These are phyloP conservation scores for Candida yuanshanica DNA, from an alignment of 805 yeast genomes.

Conservation along the genomic window DNA sequence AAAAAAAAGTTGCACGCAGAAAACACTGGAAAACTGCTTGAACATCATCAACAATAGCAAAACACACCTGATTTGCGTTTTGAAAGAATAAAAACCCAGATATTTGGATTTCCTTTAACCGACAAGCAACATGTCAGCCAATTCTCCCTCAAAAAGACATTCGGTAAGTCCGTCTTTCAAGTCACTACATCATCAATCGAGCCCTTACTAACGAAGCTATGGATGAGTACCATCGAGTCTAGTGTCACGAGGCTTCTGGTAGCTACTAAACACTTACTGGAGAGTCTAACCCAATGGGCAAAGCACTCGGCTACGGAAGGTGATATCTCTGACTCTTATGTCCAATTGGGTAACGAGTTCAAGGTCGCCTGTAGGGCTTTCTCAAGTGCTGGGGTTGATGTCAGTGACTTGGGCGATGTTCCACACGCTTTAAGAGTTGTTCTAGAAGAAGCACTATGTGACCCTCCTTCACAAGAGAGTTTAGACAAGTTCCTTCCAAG, in stretches of 20 bases:
- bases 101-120: background rate
- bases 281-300: slow-evolving; percentile 88
- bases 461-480: slow-evolving; percentile 76
- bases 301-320: slow-evolving; percentile 69
- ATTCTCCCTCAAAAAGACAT: slow-evolving; percentile 21
- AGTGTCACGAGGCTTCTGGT: slow-evolving; percentile 75
- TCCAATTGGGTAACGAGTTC: slow-evolving; percentile 89
- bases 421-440: slow-evolving; percentile 76
- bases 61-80: background rate
- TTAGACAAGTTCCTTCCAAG: slow-evolving; percentile 76
- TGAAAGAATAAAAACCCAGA: too few relatives aligned
- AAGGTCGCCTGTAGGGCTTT: slow-evolving; percentile 80
- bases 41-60: background rate
- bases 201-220: slow-evolving; percentile 10
- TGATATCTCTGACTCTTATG: slow-evolving; percentile 87
- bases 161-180: slow-evolving; percentile 18
- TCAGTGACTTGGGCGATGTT: slow-evolving; percentile 82
- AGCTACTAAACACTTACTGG: slow-evolving; percentile 84
- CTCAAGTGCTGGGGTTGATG: slow-evolving; percentile 70
- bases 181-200: background rate
- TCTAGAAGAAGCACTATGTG: slow-evolving; percentile 80
- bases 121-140: slow-evolving; percentile 2
- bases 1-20: too few relatives aligned
- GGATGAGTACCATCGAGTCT: slow-evolving; percentile 61
- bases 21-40: background rate